Evolutionary conservation across 2,329 filamentous ascomycete species (phyloP).

Genomic region (Colletotrichum sp.): DNA sequence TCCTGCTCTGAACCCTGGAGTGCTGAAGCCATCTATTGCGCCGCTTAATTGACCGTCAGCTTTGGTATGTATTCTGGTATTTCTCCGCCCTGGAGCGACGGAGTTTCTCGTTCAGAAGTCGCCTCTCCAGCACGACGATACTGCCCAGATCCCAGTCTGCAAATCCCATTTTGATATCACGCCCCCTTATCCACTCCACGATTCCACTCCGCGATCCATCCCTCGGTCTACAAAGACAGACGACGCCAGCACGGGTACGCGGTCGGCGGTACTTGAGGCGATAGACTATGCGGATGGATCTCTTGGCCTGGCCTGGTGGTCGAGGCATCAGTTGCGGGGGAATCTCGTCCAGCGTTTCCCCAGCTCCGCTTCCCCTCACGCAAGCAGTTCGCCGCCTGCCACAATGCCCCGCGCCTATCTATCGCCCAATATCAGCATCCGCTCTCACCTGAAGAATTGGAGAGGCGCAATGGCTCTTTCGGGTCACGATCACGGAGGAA

Average conservation of each 20-base stretch:
- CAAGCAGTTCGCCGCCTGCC: neutral
- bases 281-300: neutral
- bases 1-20: neutral
- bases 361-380: neutral
- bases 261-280: neutral
- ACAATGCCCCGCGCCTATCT: neutral
- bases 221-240: neutral
- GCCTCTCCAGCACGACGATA: neutral
- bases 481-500: neutral
- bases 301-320: neutral
- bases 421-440: neutral
- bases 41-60: neutral
- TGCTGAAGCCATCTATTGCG: neutral
- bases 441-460: neutral
- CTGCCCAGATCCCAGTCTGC: neutral
- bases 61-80: neutral
- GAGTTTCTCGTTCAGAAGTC: neutral
- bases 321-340: neutral
- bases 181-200: neutral
- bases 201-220: neutral
- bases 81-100: neutral
- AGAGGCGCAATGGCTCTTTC: neutral
- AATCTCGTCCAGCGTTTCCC: neutral
- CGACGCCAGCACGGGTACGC: neutral
- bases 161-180: neutral